phyloP scores from a whole-genome alignment of 768 basidiomycete species.

The Tephrocybe sp. region DNA sequence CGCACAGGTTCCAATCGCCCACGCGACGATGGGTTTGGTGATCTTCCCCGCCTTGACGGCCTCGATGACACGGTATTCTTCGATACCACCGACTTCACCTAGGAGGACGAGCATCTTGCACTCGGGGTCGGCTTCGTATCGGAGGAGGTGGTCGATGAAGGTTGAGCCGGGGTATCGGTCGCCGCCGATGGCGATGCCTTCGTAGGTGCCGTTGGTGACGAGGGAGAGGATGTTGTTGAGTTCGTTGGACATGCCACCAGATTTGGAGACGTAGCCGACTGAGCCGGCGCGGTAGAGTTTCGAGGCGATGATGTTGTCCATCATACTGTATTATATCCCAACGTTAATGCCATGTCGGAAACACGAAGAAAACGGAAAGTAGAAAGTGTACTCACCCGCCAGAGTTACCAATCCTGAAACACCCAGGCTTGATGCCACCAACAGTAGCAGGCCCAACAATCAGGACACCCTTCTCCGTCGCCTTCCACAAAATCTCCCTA shows the following conservation, averaged over 20 bases:
- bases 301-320: slow-evolving; percentile 99
- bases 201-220: slow-evolving; percentile 96
- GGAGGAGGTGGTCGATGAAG: slow-evolving; percentile 97
- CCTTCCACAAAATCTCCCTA: slow-evolving; percentile 89
- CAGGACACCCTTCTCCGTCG: slow-evolving; percentile 80
- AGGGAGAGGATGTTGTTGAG: slow-evolving; percentile 99
- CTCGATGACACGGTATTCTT: slow-evolving; percentile 98
- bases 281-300: slow-evolving; percentile 98
- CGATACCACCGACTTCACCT: slow-evolving; percentile 97
- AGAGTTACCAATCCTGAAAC: slow-evolving; percentile 99
- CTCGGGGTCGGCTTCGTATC: slow-evolving; percentile 94
- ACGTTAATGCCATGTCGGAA: slow-evolving; percentile 4
- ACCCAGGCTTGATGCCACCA: slow-evolving; percentile 99
- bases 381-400: slow-evolving; percentile 64
- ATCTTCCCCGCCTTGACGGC: slow-evolving; percentile 92
- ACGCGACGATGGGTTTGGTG: slow-evolving; percentile 98
- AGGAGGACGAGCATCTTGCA: slow-evolving; percentile 99
- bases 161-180: slow-evolving; percentile 98
- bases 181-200: slow-evolving; percentile 99
- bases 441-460: slow-evolving; percentile 97
- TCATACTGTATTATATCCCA: slow-evolving; percentile 61
- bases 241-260: slow-evolving; percentile 99
- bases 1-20: slow-evolving; percentile 99
- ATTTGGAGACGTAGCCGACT: slow-evolving; percentile 99
- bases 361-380: not conserved